Conservation (phyloP, 768 basidiomycete genomes). For the Boletus barrowsii region DNA sequence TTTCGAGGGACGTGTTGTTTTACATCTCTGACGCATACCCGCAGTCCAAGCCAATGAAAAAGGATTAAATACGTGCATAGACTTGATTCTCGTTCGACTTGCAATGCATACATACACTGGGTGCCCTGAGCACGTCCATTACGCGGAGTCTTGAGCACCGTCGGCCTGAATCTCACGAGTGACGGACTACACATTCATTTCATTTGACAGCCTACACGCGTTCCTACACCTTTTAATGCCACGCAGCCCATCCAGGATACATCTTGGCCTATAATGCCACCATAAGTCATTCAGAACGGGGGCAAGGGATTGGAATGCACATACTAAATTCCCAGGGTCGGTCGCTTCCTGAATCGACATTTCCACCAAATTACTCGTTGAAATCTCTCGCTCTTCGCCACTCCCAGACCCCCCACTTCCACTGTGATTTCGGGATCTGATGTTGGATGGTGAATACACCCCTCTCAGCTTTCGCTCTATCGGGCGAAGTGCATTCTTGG, state of each 20-base stretch:
- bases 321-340: constrained; percentile 64
- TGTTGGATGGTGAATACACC: constrained; percentile 49
- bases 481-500: constrained; percentile 70
- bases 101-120: constrained; percentile 15
- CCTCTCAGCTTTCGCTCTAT: constrained; percentile 85
- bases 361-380: constrained; percentile 87
- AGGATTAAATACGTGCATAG: constrained; percentile 20
- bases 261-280: constrained; percentile 62
- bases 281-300: constrained; percentile 2
- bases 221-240: constrained; percentile 46
- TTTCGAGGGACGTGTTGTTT: background rate
- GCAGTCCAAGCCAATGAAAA: constrained; percentile 33
- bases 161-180: background rate
- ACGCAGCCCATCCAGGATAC: constrained; percentile 91
- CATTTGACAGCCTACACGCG: background rate
- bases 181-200: background rate
- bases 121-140: background rate
- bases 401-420: constrained; percentile 22
- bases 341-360: constrained; percentile 88
- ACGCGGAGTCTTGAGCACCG: background rate
- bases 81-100: constrained; percentile 3
- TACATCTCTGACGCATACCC: background rate
- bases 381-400: constrained; percentile 43
- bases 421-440: constrained; percentile 37
- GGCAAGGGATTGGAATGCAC: constrained; percentile 13